Percentiles rank a stretch among this genome's conserved stretches.
These are phyloP conservation scores for Trichoderma lentiforme DNA, from an alignment of 2,329 filamentous ascomycete genomes.

Conservation along the genomic window DNA sequence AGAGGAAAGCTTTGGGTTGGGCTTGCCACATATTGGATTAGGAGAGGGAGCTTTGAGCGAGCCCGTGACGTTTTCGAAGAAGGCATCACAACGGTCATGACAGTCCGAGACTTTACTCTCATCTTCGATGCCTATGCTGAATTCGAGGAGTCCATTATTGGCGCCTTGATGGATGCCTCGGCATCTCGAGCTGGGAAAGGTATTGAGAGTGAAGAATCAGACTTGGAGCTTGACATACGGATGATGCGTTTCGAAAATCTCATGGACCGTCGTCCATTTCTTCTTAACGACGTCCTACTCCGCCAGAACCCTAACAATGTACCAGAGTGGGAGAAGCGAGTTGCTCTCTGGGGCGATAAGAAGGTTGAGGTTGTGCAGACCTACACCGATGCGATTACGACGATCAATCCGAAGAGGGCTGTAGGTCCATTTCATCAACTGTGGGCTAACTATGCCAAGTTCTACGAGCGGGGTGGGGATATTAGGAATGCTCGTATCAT, in stretches of 20 bases:
- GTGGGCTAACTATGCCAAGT: conserved; percentile 95
- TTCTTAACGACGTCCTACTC: conserved; percentile 91
- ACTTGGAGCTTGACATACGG: conserved; percentile 90
- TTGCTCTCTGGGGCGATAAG: conserved; percentile 94
- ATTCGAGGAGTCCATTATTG: conserved; percentile 94
- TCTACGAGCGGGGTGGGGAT: conserved; percentile 88
- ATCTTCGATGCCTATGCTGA: conserved; percentile 96
- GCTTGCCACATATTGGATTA: conserved; percentile 94
- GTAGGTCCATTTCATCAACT: conserved; percentile 90
- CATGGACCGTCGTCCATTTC: conserved; percentile 93
- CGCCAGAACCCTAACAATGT: conserved; percentile 97
- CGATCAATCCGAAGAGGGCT: conserved; percentile 91
- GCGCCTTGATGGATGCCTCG: conserved; percentile 84
- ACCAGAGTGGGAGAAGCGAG: conserved; percentile 92
- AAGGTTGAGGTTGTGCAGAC: conserved; percentile 87
- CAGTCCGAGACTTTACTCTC: conserved; percentile 92
- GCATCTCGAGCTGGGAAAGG: conserved; percentile 76
- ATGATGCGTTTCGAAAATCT: conserved; percentile 98
- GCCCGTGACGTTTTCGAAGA: conserved; percentile 94
- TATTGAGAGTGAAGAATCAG: conserved; percentile 73
- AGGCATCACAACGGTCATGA: conserved; percentile 97
- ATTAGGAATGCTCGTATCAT: conserved; percentile 83
- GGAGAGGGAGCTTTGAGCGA: conserved; percentile 85
- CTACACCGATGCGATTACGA: conserved; percentile 89
- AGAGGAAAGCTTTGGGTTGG: conserved; percentile 93